Base-by-base conservation (phyloP, 129 eudicot species). In the Deinandra increscens region DNA sequence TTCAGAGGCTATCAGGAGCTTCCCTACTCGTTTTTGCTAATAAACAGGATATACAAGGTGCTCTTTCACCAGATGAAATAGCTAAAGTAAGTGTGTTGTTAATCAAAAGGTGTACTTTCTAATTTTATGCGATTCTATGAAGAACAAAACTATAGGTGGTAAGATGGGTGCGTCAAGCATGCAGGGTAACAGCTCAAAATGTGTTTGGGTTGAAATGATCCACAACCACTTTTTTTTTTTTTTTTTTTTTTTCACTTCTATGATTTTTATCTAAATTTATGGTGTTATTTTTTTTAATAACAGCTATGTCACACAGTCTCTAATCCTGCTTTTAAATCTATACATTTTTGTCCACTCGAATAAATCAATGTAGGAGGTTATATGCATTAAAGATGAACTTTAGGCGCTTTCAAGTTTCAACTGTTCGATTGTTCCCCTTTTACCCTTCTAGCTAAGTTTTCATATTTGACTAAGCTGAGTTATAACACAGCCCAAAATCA, bases 11-110 rank as follows among this genome's bases (percentile, higher is more conserved):
- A 78, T 94, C 97, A 34, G 99, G 99, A 67, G 85, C 99, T 49
- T 94, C 97, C 10, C 76, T 94, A 80, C 75, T 89, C 4, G 83
- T 94, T 74, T 79, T 94, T 71, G 99, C 99, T 51, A 94, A 94
- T 82, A 94, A 94, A 79, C 99, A 94, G 78, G 99, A 94, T 73
- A 94, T 89, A 73, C 88, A 85, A 54, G 97, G 99, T 6, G 91
- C 97, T 55, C 88, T 94, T 64, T 87, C 97, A 43, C 97, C 97
- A 3, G 84, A 81, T 76, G 99, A 89, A 81, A 89, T 94, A 62
- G 92, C 90, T 53, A 87, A 94, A 78, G 99, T 89, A 77, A 85
- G 84, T 56, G 6, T 38, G 15, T 29, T 59, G 17, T 49, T 49
- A 23, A 9, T 51, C 2, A 45, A 72, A 33, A 17, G 29, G 22